Evolutionary conservation across 495 filamentous ascomycete genomes (phyloP).

Genomic region (Tuber magnatum): DNA sequence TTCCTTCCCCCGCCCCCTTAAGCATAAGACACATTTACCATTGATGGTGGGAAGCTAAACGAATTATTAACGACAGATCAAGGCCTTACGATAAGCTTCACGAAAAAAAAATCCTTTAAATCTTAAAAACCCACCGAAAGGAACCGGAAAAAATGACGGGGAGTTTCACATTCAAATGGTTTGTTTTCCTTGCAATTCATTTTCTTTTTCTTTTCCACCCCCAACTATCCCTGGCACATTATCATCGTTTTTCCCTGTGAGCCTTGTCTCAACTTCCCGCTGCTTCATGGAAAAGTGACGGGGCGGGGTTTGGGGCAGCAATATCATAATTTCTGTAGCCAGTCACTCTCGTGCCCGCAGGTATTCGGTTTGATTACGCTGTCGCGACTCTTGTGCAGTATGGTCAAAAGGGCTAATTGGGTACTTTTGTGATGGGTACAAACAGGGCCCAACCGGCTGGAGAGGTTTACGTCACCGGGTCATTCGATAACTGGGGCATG

Average conservation of each 20-base stretch:
- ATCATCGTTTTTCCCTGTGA: neutral
- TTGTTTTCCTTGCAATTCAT: slow-evolving; percentile 13
- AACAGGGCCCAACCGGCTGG: slow-evolving; percentile 32
- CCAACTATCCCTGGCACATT: neutral
- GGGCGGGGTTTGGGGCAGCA: neutral
- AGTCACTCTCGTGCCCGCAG: slow-evolving; percentile 3
- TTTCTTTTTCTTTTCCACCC: neutral
- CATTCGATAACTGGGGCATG: slow-evolving; percentile 90
- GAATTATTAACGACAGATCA: slow-evolving; percentile 3
- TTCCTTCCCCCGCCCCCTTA: neutral
- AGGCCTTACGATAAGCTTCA: neutral
- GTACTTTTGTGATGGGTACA: slow-evolving; percentile 11
- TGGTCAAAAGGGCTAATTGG: slow-evolving; percentile 22
- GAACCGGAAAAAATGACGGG: slow-evolving; percentile 28
- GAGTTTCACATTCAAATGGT: slow-evolving; percentile 40
- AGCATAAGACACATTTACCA: neutral
- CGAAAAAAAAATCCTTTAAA: neutral
- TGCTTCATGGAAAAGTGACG: neutral
- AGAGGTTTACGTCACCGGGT: slow-evolving; percentile 92
- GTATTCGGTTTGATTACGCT: slow-evolving; percentile 23
- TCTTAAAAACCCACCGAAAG: slow-evolving; percentile 9
- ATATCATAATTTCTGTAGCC: neutral
- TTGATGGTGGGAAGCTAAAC: slow-evolving; percentile 3
- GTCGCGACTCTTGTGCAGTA: slow-evolving; percentile 6
- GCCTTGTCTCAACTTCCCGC: neutral